A percentile compares a stretch with the other conserved stretches of the same genome.
Evolutionary conservation across 768 basidiomycete genomes (phyloP).

Genomic region (Tylopilus balloui): DNA sequence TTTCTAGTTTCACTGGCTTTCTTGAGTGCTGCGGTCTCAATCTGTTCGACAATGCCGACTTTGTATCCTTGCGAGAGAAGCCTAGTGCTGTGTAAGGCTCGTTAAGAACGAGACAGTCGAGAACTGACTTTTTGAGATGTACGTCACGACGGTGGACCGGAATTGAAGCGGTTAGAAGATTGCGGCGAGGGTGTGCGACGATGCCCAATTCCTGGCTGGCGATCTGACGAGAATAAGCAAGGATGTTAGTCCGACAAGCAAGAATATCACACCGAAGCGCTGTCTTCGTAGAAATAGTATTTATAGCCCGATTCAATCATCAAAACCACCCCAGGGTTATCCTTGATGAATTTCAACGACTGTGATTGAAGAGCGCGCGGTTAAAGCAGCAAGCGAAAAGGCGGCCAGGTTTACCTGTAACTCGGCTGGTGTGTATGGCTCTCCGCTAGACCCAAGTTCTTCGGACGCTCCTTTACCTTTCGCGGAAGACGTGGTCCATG

Average conservation of each 20-base stretch:
- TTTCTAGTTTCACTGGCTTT: conserved; percentile 74
- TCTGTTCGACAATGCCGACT: conserved; percentile 80
- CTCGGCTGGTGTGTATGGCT: conserved; percentile 74
- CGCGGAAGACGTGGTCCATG: conserved; percentile 23
- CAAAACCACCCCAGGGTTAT: conserved; percentile 61
- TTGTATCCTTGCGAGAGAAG: conserved; percentile 75
- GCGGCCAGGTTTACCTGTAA: conserved; percentile 45
- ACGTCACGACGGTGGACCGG: conserved; percentile 64
- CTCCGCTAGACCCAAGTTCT: conserved; percentile 59
- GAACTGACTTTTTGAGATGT: conserved; percentile 66
- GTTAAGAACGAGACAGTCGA: neutral
- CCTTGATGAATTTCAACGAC: conserved; percentile 52
- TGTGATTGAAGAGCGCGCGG: conserved; percentile 5
- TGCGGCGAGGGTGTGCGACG: conserved; percentile 64
- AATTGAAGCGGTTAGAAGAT: conserved; percentile 72
- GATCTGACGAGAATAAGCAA: conserved; percentile 39
- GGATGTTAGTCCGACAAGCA: neutral
- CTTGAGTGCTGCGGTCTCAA: conserved; percentile 86
- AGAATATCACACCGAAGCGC: conserved; percentile 56
- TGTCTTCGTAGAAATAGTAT: conserved; percentile 77
- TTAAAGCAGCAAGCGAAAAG: neutral
- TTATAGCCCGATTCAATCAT: conserved; percentile 86
- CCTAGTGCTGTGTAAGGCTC: conserved; percentile 32
- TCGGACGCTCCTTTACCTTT: conserved; percentile 37
- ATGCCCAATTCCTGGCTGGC: conserved; percentile 78